Evolutionary conservation across 208 protist genomes (phyloP).

Genomic region (Trypanosoma theileri): DNA sequence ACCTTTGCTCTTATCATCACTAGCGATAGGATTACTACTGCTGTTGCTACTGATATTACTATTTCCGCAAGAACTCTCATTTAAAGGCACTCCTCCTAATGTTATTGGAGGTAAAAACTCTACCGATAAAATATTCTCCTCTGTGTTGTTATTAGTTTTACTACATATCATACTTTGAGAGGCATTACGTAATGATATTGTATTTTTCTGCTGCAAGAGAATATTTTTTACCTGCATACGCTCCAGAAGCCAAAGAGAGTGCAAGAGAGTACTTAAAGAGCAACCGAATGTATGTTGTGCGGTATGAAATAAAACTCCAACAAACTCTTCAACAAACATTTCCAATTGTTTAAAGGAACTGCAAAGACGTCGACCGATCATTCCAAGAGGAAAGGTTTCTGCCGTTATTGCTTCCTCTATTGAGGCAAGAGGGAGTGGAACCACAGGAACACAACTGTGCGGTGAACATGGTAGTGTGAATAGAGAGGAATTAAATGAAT

Average conservation of each 20-base stretch:
- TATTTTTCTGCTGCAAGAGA: conserved; percentile 22
- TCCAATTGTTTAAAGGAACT: conserved; percentile 33
- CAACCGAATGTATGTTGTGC: conserved; percentile 26
- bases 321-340: conserved; percentile 28
- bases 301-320: conserved; percentile 26
- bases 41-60: background rate
- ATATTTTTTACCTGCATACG: conserved; percentile 41
- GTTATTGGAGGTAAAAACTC: background rate
- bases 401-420: conserved; percentile 12
- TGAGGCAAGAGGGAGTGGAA: background rate
- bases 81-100: background rate
- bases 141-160: background rate
- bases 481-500: conserved; percentile 30
- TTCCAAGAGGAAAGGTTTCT: conserved; percentile 28
- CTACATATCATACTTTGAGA: background rate
- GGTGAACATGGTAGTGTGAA: background rate
- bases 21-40: conserved; percentile 5
- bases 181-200: background rate
- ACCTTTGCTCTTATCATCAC: background rate
- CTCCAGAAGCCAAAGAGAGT: conserved; percentile 41
- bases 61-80: background rate
- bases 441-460: background rate
- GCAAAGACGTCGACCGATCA: conserved; percentile 37
- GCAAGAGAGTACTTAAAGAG: conserved; percentile 34
- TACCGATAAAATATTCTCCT: background rate